phyloP scores from a whole-genome alignment of 495 filamentous ascomycete species.

The Chlorociboria aeruginascens region DNA sequence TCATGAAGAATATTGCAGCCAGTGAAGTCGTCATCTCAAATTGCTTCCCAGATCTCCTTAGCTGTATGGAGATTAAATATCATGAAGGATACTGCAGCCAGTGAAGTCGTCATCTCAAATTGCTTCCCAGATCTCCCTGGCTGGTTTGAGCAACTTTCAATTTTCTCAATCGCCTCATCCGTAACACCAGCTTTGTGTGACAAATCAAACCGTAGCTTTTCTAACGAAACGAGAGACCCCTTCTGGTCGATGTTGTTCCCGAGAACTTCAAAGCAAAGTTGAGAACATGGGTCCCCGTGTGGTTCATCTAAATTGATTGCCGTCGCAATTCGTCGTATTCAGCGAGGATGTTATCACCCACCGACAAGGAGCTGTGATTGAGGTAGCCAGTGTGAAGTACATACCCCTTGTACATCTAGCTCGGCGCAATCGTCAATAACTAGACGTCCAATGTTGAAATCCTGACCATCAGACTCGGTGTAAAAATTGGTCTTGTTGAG shows the following conservation, averaged over 20 bases:
- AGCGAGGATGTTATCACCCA: conserved; percentile 70
- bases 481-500: conserved; percentile 92
- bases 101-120: too few species aligned
- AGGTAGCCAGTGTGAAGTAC: conserved; percentile 84
- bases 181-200: conserved; percentile 71
- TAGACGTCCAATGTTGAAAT: conserved; percentile 75
- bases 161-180: conserved; percentile 59
- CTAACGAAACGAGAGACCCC: conserved; percentile 79
- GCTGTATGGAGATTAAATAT: too few species aligned
- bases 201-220: conserved; percentile 92
- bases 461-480: conserved; percentile 88
- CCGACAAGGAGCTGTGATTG: conserved; percentile 66
- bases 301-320: conserved; percentile 86
- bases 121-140: too few species aligned
- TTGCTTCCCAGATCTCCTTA: too few species aligned
- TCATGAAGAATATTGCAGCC: too few species aligned
- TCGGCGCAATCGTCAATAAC: conserved; percentile 80
- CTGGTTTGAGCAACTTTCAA: conserved; percentile 68
- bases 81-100: too few species aligned
- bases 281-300: conserved; percentile 88
- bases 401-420: conserved; percentile 81
- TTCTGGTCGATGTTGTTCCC: conserved; percentile 82
- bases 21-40: too few species aligned
- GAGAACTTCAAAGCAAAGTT: conserved; percentile 83
- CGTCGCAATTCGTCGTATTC: conserved; percentile 85